These are phyloP conservation scores for Aspergillus arachidicola DNA, from an alignment of 2,329 filamentous ascomycete genomes.

Conservation along the genomic window DNA sequence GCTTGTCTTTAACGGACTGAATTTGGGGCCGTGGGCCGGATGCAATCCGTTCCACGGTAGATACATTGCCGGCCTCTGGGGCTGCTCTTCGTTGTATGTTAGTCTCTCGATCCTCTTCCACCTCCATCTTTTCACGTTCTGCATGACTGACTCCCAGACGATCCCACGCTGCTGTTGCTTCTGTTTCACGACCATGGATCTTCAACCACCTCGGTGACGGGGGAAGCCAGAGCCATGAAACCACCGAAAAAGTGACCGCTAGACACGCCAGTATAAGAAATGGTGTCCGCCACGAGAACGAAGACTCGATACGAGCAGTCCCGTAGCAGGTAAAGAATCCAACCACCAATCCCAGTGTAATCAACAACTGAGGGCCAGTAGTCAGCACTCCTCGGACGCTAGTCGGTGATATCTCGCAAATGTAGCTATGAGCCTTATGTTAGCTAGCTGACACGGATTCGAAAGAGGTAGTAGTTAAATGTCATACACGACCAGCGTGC, in stretches of 20 bases:
- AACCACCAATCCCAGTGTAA: constrained; percentile 52
- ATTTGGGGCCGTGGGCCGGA: constrained; percentile 7
- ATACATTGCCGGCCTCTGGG: constrained; percentile 6
- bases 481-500: constrained; percentile 54
- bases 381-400: constrained; percentile 54
- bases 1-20: constrained; percentile 22
- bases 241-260: constrained; percentile 42
- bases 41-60: constrained; percentile 4
- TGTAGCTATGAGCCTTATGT: constrained; percentile 38
- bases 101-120: constrained; percentile 30
- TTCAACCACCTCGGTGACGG: constrained; percentile 63
- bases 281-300: constrained; percentile 60
- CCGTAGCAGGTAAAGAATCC: constrained; percentile 66
- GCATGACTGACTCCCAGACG: constrained; percentile 47
- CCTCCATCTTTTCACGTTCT: constrained; percentile 54
- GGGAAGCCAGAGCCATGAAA: constrained; percentile 49
- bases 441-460: constrained; percentile 37
- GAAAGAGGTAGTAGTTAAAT: background rate
- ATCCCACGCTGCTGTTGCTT: constrained; percentile 50
- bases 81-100: constrained; percentile 3
- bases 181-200: constrained; percentile 48
- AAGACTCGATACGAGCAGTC: constrained; percentile 49
- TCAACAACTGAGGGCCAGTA: constrained; percentile 56
- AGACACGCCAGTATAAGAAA: constrained; percentile 53
- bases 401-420: constrained; percentile 63